phyloP scores from a whole-genome alignment of 2,329 filamentous ascomycete species.

The Fusarium buxicola region DNA sequence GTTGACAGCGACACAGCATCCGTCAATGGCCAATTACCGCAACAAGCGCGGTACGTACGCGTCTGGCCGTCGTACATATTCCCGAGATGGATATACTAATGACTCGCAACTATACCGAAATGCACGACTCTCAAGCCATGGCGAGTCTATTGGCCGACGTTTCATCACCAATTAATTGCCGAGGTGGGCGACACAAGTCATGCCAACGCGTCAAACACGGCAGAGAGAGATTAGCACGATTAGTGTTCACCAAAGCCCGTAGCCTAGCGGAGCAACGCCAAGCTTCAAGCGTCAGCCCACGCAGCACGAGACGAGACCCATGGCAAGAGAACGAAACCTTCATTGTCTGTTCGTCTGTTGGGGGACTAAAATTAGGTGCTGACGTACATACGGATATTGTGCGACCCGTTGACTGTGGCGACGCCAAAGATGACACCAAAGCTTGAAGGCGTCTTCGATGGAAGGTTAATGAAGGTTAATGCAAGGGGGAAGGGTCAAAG shows the following conservation, averaged over 20 bases:
- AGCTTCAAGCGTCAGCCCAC: slow-evolving; percentile 7
- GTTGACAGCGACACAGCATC: not conserved
- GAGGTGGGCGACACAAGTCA: slow-evolving; percentile 1
- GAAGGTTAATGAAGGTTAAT: slow-evolving; percentile 14
- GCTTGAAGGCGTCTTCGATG: slow-evolving; percentile 5
- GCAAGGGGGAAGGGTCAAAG: slow-evolving; percentile 25
- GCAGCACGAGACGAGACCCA: slow-evolving; percentile 13
- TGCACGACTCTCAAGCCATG: not conserved
- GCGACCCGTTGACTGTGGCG: slow-evolving; percentile 5
- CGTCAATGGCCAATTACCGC: not conserved
- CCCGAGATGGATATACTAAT: not conserved
- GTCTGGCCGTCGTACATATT: not conserved
- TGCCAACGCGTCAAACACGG: slow-evolving; percentile 4
- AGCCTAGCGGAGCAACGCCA: not conserved
- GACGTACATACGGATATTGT: slow-evolving; percentile 42
- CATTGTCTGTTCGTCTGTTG: not conserved
- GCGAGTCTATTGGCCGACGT: not conserved
- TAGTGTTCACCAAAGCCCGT: not conserved
- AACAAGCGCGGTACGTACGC: not conserved
- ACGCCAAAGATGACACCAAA: not conserved
- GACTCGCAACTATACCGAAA: not conserved
- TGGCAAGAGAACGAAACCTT: slow-evolving; percentile 10
- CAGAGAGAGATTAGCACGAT: slow-evolving; percentile 1
- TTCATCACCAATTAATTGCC: not conserved
- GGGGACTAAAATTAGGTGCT: slow-evolving; percentile 42